Evolutionary conservation across 2,329 filamentous ascomycete species (phyloP).

Genomic region (Penicillium sp.): DNA sequence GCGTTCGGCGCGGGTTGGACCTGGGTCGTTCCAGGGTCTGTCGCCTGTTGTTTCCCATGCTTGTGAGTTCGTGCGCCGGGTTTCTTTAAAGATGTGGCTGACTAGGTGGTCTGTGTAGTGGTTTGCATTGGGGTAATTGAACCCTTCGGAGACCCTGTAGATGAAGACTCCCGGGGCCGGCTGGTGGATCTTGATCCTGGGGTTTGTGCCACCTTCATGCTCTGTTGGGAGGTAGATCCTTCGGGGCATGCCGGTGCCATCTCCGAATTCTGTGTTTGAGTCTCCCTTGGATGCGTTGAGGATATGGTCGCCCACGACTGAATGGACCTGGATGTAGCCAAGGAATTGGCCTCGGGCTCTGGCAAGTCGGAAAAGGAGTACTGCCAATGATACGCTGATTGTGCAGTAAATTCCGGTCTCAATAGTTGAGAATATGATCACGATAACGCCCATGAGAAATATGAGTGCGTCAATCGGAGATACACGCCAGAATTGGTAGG

Average conservation of each 20-base stretch:
- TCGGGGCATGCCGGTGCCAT: background rate
- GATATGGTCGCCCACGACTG: constrained; percentile 50
- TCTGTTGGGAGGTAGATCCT: constrained; percentile 70
- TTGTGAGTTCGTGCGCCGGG: constrained; percentile 62
- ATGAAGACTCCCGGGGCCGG: constrained; percentile 87
- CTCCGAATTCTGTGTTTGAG: background rate
- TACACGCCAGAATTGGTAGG: constrained; percentile 87
- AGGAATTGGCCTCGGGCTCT: constrained; percentile 72
- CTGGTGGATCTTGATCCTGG: constrained; percentile 61
- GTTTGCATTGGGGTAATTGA: constrained; percentile 85
- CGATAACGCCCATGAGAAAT: constrained; percentile 79
- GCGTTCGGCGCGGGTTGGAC: constrained; percentile 44
- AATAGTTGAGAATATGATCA: constrained; percentile 75
- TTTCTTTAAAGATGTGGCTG: constrained; percentile 56
- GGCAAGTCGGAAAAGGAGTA: constrained; percentile 70
- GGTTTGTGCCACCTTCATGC: constrained; percentile 78
- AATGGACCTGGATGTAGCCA: constrained; percentile 55
- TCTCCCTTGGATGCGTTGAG: background rate
- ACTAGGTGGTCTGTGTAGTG: constrained; percentile 71
- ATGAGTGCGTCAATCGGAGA: constrained; percentile 80
- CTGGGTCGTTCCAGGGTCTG: constrained; percentile 85
- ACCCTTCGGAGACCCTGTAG: constrained; percentile 81
- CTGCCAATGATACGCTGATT: constrained; percentile 61
- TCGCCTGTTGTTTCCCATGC: constrained; percentile 59
- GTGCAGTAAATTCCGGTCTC: constrained; percentile 89